phyloP scores from a whole-genome alignment of 2,329 filamentous ascomycete species.

The Teratosphaeria viscida region DNA sequence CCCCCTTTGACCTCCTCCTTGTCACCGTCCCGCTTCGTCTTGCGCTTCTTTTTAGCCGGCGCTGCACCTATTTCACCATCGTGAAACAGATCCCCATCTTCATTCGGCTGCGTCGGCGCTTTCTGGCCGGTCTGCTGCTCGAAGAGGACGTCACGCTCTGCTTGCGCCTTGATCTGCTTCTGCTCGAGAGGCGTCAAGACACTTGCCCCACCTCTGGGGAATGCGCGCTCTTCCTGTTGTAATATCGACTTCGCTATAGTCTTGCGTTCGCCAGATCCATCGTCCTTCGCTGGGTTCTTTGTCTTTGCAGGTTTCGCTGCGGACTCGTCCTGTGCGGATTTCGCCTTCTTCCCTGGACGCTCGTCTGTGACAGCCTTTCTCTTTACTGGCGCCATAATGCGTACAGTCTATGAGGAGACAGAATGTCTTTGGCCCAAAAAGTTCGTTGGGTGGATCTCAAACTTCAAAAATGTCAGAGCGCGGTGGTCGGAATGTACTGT shows the following conservation, averaged over 20 bases:
- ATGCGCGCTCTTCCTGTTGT: slow-evolving; percentile 74
- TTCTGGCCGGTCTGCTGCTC: slow-evolving; percentile 63
- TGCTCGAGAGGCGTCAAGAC: slow-evolving; percentile 87
- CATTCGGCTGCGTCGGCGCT: slow-evolving; percentile 32
- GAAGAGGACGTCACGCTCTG: slow-evolving; percentile 81
- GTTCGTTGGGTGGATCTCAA: background rate
- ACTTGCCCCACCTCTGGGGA: slow-evolving; percentile 85
- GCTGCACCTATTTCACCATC: slow-evolving; percentile 27
- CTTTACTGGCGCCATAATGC: slow-evolving; percentile 36
- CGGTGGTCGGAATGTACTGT: background rate
- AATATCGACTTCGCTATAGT: slow-evolving; percentile 36
- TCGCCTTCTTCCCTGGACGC: slow-evolving; percentile 25
- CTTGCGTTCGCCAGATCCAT: slow-evolving; percentile 16
- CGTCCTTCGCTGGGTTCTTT: slow-evolving; percentile 6
- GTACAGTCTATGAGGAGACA: too few relatives aligned
- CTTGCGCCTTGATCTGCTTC: slow-evolving; percentile 91
- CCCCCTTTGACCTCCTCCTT: slow-evolving; percentile 25
- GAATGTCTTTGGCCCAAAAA: background rate
- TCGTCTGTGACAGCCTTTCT: slow-evolving; percentile 34
- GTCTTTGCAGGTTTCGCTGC: slow-evolving; percentile 2
- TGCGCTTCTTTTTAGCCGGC: slow-evolving; percentile 42
- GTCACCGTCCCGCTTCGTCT: slow-evolving; percentile 38
- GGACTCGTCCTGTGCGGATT: slow-evolving; percentile 15
- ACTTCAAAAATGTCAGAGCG: background rate
- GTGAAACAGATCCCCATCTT: slow-evolving; percentile 36